A percentile compares a stretch with the other conserved stretches of the same genome.
Evolutionary conservation across 179 eudicot species (phyloP).

Genomic region (Carnegiea gigantea): DNA sequence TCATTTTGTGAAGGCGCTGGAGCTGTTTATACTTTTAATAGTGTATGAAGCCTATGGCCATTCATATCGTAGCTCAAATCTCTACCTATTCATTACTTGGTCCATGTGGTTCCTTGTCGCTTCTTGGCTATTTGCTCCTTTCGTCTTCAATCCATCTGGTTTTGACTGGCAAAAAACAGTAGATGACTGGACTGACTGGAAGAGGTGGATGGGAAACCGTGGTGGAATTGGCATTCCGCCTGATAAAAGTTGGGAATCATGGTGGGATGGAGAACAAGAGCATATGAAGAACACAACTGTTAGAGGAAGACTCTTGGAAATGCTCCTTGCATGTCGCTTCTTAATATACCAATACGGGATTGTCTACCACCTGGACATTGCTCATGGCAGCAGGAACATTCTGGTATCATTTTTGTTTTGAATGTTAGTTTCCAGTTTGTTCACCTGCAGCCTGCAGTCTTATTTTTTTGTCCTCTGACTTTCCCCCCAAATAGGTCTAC

Average conservation of each 20-base stretch:
- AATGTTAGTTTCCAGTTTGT: neutral
- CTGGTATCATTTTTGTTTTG: conserved; percentile 37
- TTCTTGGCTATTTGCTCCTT: conserved; percentile 86
- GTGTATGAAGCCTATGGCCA: conserved; percentile 64
- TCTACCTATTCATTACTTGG: conserved; percentile 65
- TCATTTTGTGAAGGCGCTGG: conserved; percentile 78
- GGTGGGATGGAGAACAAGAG: conserved; percentile 88
- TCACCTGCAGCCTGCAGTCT: neutral
- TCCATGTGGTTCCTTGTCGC: conserved; percentile 89
- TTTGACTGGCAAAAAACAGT: conserved; percentile 90
- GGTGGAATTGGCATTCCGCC: conserved; percentile 74
- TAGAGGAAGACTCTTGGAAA: conserved; percentile 62
- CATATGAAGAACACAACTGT: conserved; percentile 62
- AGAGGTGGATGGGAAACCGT: conserved; percentile 85
- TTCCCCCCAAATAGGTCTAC: conserved; percentile 58
- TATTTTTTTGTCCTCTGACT: conserved; percentile 9
- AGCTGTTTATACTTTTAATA: conserved; percentile 56
- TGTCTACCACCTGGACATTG: conserved; percentile 70
- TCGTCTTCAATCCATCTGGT: conserved; percentile 77
- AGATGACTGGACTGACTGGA: conserved; percentile 88
- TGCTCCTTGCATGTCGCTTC: conserved; percentile 60
- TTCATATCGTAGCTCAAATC: conserved; percentile 55
- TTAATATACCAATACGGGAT: conserved; percentile 77
- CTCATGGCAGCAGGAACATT: conserved; percentile 49
- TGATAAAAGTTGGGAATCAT: conserved; percentile 83